phyloP scores from a whole-genome alignment of 2,329 filamentous ascomycete species.

The Aspergillus sojae region DNA sequence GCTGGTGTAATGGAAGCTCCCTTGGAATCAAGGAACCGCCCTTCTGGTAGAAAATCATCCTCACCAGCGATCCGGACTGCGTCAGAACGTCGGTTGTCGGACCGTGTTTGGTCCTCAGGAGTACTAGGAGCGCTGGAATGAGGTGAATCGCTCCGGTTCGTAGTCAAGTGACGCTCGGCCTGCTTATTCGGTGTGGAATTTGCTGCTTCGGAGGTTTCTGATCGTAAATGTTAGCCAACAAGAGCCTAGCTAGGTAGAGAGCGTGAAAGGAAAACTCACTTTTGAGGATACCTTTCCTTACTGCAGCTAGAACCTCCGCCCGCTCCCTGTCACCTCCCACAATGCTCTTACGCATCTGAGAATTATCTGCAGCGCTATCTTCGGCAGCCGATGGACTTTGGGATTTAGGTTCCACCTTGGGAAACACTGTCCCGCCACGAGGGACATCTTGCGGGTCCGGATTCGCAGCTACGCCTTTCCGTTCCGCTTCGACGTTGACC shows the following conservation, averaged over 20 bases:
- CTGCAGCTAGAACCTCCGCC: slow-evolving; percentile 85
- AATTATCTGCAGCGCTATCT: slow-evolving; percentile 46
- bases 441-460: slow-evolving; percentile 63
- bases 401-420: slow-evolving; percentile 80
- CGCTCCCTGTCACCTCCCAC: slow-evolving; percentile 87
- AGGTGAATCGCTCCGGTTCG: slow-evolving; percentile 73
- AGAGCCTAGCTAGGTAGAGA: background rate
- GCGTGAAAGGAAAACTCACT: slow-evolving; percentile 57
- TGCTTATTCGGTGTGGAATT: slow-evolving; percentile 69
- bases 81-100: slow-evolving; percentile 65
- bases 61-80: slow-evolving; percentile 76
- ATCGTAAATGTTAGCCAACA: slow-evolving; percentile 11
- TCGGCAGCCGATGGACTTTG: slow-evolving; percentile 57
- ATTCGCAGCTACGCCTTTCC: slow-evolving; percentile 79
- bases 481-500: slow-evolving; percentile 92
- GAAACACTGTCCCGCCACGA: slow-evolving; percentile 77
- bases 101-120: slow-evolving; percentile 70
- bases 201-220: slow-evolving; percentile 60
- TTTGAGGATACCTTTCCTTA: slow-evolving; percentile 95
- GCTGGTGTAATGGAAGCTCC: slow-evolving; percentile 72
- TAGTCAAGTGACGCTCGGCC: slow-evolving; percentile 63
- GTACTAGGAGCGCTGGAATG: slow-evolving; percentile 86
- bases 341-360: slow-evolving; percentile 76
- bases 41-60: slow-evolving; percentile 84
- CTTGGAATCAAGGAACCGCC: slow-evolving; percentile 72